phyloP scores from a whole-genome alignment of 1,284 basidiomycete species.

The Moesziomyces parantarcticus region DNA sequence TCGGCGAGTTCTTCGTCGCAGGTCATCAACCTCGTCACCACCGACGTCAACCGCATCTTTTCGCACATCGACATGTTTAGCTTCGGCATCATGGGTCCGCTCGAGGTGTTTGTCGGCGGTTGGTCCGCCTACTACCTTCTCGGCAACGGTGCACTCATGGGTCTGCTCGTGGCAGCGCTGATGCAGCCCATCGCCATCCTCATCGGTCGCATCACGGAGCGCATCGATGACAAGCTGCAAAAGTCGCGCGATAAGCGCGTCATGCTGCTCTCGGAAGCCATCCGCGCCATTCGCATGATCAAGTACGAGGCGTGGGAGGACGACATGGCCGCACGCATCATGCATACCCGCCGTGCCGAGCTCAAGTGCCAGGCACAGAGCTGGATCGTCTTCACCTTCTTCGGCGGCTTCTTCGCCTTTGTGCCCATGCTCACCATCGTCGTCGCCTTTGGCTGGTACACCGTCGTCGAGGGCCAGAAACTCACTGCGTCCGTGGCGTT shows the following conservation, averaged over 20 bases:
- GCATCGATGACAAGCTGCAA: slow-evolving; percentile 40
- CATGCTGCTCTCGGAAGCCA: slow-evolving; percentile 38
- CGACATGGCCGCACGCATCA: slow-evolving; percentile 29
- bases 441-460: slow-evolving; percentile 40
- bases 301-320: slow-evolving; percentile 56
- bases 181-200: slow-evolving; percentile 34
- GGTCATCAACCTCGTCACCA: slow-evolving; percentile 45
- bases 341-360: slow-evolving; percentile 20
- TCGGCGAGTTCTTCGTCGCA: slow-evolving; percentile 18
- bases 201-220: slow-evolving; percentile 20
- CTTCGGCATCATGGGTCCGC: slow-evolving; percentile 40
- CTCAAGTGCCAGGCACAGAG: slow-evolving; percentile 29
- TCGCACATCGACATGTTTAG: slow-evolving; percentile 23
- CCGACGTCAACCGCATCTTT: slow-evolving; percentile 30
- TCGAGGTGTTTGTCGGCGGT: slow-evolving; percentile 38
- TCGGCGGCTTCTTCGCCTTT: slow-evolving; percentile 31
- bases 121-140: slow-evolving; percentile 31
- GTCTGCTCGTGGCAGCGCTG: slow-evolving; percentile 26
- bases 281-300: slow-evolving; percentile 49
- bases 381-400: slow-evolving; percentile 35
- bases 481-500: slow-evolving; percentile 42
- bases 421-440: slow-evolving; percentile 43
- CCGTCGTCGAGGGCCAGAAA: slow-evolving; percentile 29
- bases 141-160: slow-evolving; percentile 38
- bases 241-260: slow-evolving; percentile 40